These are phyloP conservation scores for Metrosideros polymorpha DNA, from an alignment of 441 rosid genomes.

Conservation along the genomic window DNA sequence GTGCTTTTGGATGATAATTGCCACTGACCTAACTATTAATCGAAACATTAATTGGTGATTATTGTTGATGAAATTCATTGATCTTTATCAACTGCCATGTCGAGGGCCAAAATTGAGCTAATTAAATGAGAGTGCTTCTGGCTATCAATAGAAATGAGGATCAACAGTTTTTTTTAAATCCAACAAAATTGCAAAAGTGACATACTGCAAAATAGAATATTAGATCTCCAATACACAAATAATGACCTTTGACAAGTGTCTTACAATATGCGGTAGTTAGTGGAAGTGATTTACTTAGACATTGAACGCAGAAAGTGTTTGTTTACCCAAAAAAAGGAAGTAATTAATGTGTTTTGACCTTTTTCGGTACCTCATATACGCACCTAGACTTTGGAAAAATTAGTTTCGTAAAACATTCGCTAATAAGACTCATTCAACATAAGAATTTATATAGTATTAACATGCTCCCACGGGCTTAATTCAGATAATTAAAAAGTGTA, in stretches of 20 bases:
- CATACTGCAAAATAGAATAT: background rate
- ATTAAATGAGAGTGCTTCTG: background rate
- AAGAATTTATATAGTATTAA: background rate
- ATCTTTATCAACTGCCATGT: background rate
- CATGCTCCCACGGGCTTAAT: background rate
- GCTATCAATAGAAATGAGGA: background rate
- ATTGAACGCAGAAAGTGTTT: background rate
- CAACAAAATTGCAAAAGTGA: background rate
- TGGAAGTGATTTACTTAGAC: background rate
- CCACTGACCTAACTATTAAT: background rate
- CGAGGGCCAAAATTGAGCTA: background rate
- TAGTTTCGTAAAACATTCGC: background rate
- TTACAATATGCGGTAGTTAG: background rate
- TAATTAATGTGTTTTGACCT: background rate
- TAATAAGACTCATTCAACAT: background rate
- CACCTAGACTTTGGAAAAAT: background rate
- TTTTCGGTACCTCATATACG: background rate
- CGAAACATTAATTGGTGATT: background rate
- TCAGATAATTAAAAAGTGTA: background rate
- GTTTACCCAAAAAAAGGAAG: background rate
- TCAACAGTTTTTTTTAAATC: background rate
- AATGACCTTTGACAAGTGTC: background rate
- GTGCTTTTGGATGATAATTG: background rate
- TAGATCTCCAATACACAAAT: background rate
- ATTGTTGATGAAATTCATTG: background rate